Base-by-base conservation (phyloP, 441 rosid genomes). In the Syzygium syzygioides region DNA sequence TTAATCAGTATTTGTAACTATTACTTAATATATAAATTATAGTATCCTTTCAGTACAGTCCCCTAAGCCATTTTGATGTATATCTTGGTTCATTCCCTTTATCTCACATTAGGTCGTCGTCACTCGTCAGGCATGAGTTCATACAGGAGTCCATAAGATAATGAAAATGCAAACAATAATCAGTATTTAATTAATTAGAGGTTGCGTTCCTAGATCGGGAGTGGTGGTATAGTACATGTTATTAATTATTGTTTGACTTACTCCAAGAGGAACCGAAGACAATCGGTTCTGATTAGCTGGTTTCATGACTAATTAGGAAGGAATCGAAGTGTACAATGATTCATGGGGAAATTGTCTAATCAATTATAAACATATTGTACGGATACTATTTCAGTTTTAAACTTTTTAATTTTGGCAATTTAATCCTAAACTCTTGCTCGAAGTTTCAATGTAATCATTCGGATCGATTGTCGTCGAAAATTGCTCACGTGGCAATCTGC, bases 361-460 rank as follows among this genome's bases (percentile, higher is more conserved):
- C 4, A 60, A 2, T 0, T 4, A 1, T n/a, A 28, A 60, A 60
- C 9, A 17, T 54, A 14, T 0, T 60, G 4, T 62, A n/a, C 17
- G 9, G 17, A n/a, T n/a, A 34, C 7, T 9, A n/a, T 62, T n/a
- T 14, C 9, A n/a, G 4, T 6, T 28, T 14, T 13, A n/a, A 28
- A 60, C 32, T 13, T 60, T 28, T 28, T 0, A 28, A 6, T 60
- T 60, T 28, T 28, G 1, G 3, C 0, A 28, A 60, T 60, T 60
- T 28, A 26, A 5, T 28, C 17, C 1, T 59, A 59, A 59, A 59
- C 5, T 0, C 26, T 59, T 5, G 1, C 0, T 1, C 4, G 0
- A 59, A 59, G 8, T 59, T 28, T 0, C 7, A 59, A 59, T 5
- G 1, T 59, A 59, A 12, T 59, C 0, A 2, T 59, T 59, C 0